A percentile compares a stretch with the other conserved stretches of the same genome.
Evolutionary conservation across 352 stramenopile species (phyloP).

Genomic region (Phytopythium chamaehyphon): DNA sequence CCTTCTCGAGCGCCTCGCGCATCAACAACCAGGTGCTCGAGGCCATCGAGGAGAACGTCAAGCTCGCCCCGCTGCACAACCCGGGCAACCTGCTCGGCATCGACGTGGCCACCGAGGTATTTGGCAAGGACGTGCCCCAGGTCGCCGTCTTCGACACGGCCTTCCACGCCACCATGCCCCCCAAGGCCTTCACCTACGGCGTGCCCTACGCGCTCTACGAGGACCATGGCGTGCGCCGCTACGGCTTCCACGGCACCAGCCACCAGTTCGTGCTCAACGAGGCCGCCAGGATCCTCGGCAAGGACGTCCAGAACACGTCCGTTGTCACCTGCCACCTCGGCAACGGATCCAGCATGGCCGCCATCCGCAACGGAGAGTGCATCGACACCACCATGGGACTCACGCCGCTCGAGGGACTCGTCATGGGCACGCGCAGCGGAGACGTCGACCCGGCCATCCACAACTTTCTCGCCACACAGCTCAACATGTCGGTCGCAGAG

Average conservation of each 20-base stretch:
- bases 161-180: conserved; percentile 85
- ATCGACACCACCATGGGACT: conserved; percentile 91
- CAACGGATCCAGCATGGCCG: conserved; percentile 83
- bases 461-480: conserved; percentile 61
- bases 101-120: conserved; percentile 68
- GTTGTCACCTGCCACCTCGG: conserved; percentile 88
- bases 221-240: conserved; percentile 79
- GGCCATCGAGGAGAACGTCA: conserved; percentile 55
- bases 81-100: conserved; percentile 85
- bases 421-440: conserved; percentile 88
- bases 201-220: conserved; percentile 79
- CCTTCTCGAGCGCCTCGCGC: conserved; percentile 55
- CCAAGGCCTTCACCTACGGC: conserved; percentile 78
- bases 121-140: conserved; percentile 55
- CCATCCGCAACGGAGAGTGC: conserved; percentile 65
- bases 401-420: conserved; percentile 82
- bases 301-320: conserved; percentile 52
- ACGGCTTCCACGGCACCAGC: conserved; percentile 90
- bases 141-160: conserved; percentile 91
- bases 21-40: conserved; percentile 50
- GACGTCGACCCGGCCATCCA: conserved; percentile 85
- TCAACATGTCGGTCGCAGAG: conserved; percentile 67
- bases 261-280: conserved; percentile 83
- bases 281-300: conserved; percentile 51
- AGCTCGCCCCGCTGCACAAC: conserved; percentile 85